These are phyloP conservation scores for Zymoseptoria passerinii DNA, from an alignment of 2,329 filamentous ascomycete genomes.

Conservation along the genomic window DNA sequence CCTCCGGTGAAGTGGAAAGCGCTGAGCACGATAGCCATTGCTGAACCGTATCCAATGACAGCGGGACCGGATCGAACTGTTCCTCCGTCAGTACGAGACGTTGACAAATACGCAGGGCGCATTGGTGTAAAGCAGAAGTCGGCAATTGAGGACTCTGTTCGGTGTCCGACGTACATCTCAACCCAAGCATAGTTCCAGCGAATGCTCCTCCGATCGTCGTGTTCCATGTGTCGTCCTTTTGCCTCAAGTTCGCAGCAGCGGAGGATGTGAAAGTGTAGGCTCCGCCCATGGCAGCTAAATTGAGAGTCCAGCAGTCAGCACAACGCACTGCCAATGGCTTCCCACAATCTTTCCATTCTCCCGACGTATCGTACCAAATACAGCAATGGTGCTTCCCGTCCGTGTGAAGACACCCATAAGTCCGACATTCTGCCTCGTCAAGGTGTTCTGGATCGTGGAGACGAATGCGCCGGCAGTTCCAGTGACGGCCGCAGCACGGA, in stretches of 20 bases:
- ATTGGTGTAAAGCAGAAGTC: background rate
- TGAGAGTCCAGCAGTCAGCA: constrained; percentile 4
- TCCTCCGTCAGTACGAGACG: background rate
- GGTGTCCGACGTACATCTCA: constrained; percentile 53
- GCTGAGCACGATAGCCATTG: constrained; percentile 50
- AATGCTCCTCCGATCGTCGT: constrained; percentile 67
- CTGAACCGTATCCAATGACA: constrained; percentile 59
- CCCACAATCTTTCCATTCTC: background rate
- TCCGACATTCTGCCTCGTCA: constrained; percentile 74
- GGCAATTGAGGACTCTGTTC: background rate
- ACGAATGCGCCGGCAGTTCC: constrained; percentile 61
- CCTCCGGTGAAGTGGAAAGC: constrained; percentile 62
- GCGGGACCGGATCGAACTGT: constrained; percentile 54
- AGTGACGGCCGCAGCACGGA: constrained; percentile 57
- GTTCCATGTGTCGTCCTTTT: constrained; percentile 74
- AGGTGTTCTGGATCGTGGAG: constrained; percentile 76
- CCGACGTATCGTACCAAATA: constrained; percentile 46
- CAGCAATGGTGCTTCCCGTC: constrained; percentile 64
- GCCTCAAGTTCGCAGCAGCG: constrained; percentile 73
- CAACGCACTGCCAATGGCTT: background rate
- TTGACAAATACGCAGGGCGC: background rate
- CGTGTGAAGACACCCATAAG: constrained; percentile 71
- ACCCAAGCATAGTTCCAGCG: constrained; percentile 62
- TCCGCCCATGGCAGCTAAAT: constrained; percentile 60
- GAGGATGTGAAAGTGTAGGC: constrained; percentile 69